Percentiles rank a stretch among this genome's conserved stretches.
These are phyloP conservation scores for Puccinellia tenuiflora DNA, from an alignment of 176 grass and related monocot species.

Conservation along the genomic window DNA sequence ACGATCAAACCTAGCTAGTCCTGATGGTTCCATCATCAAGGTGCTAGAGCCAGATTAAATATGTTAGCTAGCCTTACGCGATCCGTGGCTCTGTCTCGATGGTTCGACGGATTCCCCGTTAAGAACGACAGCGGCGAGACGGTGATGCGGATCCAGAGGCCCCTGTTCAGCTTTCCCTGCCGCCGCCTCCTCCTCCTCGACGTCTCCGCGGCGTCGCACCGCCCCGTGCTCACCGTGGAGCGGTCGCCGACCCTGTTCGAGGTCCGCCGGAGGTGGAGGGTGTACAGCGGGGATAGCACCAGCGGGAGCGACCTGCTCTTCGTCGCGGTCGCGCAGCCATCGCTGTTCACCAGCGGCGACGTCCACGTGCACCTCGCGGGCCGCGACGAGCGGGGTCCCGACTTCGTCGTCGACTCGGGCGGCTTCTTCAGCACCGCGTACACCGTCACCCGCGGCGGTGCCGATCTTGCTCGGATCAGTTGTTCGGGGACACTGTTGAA, in stretches of 20 bases:
- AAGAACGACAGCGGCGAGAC: slow-evolving; percentile 15
- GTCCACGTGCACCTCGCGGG: slow-evolving; percentile 35
- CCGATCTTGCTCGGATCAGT: background rate
- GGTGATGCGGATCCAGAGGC: slow-evolving; percentile 28
- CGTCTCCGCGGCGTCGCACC: background rate
- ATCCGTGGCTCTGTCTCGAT: background rate
- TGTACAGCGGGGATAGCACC: slow-evolving; percentile 41
- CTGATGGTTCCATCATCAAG: no score
- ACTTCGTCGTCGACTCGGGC: background rate
- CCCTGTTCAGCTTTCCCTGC: background rate
- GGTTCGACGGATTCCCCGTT: background rate
- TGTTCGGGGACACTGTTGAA: background rate
- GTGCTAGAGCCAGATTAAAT: background rate
- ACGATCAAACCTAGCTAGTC: no score
- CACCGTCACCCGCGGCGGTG: background rate
- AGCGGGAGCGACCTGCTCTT: slow-evolving; percentile 32
- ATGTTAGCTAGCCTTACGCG: background rate
- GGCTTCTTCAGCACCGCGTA: no score
- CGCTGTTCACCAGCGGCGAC: slow-evolving; percentile 15
- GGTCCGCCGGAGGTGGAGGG: slow-evolving; percentile 22
- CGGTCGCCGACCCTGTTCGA: background rate
- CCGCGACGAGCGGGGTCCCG: background rate
- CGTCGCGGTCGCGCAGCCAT: slow-evolving; percentile 8
- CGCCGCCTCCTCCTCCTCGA: slow-evolving; percentile 35
- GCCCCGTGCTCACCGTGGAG: slow-evolving; percentile 37